Evolutionary conservation across 495 filamentous ascomycete species (phyloP), one percentile per base, ranked within the genome.

Genomic region (Stereocaulon alpinum): DNA sequence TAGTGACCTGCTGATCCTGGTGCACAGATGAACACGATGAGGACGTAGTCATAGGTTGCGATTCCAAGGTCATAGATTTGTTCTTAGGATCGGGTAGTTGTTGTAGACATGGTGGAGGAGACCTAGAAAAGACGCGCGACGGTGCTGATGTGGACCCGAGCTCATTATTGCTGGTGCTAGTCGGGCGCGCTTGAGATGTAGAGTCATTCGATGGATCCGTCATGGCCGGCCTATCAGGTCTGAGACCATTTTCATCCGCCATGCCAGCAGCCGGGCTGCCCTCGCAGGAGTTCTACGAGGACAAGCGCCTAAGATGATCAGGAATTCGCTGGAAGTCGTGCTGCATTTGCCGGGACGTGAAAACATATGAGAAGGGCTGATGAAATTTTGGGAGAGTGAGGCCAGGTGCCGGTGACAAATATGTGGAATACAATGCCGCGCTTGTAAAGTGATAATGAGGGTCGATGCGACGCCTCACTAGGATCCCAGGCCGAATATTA

Each of bases 1-100:
- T 64, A 63, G 72, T 75, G 40, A 62, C 64, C 61, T 66, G 70
- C 61, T 71, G 69, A 57, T 69, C 67, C 54, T 77, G 74, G 55
- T 72, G 66, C 34, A 67, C 67, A 45, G 80, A 77, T 12, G 71
- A 67, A 40, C 56, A 63, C 3, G 69, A 69, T 47, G 76, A 78
- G 61, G 72, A 74, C 62, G 73, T 69, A 58, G 78, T 77, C 77
- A 80, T 81, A 43, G 76, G 74, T 64, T 74, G 68, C 45, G 74
- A 72, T 40, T 71, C 71, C 58, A 68, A 40, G 15, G 11, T 43
- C 37, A 58, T 40, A 22, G 48, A 43, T 49, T 65, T 63, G 17
- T 41, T 29, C 17, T 42, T 30, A 49, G 60, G 22, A 30, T 52
- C 56, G 42, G 58, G 48, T 40, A 54, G 49, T n/a, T 51, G 42